Conservation (phyloP, 2,329 filamentous ascomycete species). For the Fusarium sp. region DNA sequence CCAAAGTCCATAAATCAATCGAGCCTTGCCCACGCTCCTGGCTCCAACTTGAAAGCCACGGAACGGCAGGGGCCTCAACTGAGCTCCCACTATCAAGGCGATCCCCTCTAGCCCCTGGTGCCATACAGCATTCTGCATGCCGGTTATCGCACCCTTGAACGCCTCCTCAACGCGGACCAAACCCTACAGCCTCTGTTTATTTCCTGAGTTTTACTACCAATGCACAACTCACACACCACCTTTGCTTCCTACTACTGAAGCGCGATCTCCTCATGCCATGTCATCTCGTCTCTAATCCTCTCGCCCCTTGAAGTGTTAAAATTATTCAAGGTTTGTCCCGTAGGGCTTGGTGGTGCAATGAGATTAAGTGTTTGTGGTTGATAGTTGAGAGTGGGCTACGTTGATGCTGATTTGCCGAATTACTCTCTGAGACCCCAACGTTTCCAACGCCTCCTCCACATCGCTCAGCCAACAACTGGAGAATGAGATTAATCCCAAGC, state of each 20-base stretch:
- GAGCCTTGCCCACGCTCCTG: conserved; percentile 24
- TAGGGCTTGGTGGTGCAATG: neutral
- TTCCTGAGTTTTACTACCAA: neutral
- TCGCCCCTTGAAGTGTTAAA: neutral
- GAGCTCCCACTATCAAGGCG: neutral
- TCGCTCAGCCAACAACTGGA: conserved; percentile 28
- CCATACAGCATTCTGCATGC: conserved; percentile 11
- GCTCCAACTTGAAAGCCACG: conserved; percentile 22
- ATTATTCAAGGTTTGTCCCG: neutral
- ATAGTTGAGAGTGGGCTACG: neutral
- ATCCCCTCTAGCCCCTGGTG: conserved; percentile 16
- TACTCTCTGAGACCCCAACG: conserved; percentile 33
- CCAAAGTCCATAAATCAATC: neutral
- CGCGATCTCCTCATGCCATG: neutral
- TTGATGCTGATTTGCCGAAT: conserved; percentile 31
- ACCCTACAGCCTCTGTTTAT: conserved; percentile 25
- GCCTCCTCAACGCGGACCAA: conserved; percentile 11
- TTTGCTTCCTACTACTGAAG: neutral
- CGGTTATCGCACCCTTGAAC: conserved; percentile 6
- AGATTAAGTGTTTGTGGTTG: neutral
- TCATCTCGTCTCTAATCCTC: conserved; percentile 4
- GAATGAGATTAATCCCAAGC: conserved; percentile 20
- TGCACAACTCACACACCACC: conserved; percentile 8
- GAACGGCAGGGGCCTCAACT: conserved; percentile 12
- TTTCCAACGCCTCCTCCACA: conserved; percentile 41